Conservation (phyloP, 306 rosid genomes). For the Trifolium subterraneum region DNA sequence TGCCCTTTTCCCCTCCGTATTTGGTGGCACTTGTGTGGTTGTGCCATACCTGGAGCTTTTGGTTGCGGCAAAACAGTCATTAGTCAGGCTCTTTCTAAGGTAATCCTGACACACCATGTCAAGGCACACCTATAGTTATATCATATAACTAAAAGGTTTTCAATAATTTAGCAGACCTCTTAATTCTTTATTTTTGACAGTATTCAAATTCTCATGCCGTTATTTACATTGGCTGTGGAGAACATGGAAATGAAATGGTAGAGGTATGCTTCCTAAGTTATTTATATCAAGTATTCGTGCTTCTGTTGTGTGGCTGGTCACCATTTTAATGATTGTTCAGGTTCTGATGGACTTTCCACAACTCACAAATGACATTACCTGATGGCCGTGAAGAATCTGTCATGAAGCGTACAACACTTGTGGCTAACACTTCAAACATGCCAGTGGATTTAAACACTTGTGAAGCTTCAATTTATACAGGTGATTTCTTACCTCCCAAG, state of each 20-base stretch:
- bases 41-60: slow-evolving; percentile 99
- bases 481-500: slow-evolving; percentile 49
- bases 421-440: slow-evolving; percentile 99
- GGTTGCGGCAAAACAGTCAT: slow-evolving; percentile 99
- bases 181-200: slow-evolving; percentile 55
- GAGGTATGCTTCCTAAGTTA: slow-evolving; percentile 56
- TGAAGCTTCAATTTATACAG: slow-evolving; percentile 99
- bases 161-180: slow-evolving; percentile 16
- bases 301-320: slow-evolving; percentile 29
- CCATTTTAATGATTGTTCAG: slow-evolving; percentile 49
- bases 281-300: slow-evolving; percentile 7
- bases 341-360: slow-evolving; percentile 99
- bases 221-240: slow-evolving; percentile 97
- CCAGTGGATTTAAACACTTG: slow-evolving; percentile 99
- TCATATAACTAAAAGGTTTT: slow-evolving; percentile 19
- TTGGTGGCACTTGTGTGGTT: slow-evolving; percentile 99
- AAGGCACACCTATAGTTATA: neutral
- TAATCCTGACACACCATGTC: slow-evolving; percentile 38
- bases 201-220: slow-evolving; percentile 96
- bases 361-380: slow-evolving; percentile 99
- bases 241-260: slow-evolving; percentile 99
- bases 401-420: slow-evolving; percentile 99
- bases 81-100: slow-evolving; percentile 99
- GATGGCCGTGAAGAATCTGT: slow-evolving; percentile 99
- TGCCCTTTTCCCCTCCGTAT: slow-evolving; percentile 99